Percentiles rank a stretch among this genome's conserved stretches.
These are phyloP conservation scores for Talaromyces islandicus DNA, from an alignment of 2,329 filamentous ascomycete species.

Conservation along the genomic window DNA sequence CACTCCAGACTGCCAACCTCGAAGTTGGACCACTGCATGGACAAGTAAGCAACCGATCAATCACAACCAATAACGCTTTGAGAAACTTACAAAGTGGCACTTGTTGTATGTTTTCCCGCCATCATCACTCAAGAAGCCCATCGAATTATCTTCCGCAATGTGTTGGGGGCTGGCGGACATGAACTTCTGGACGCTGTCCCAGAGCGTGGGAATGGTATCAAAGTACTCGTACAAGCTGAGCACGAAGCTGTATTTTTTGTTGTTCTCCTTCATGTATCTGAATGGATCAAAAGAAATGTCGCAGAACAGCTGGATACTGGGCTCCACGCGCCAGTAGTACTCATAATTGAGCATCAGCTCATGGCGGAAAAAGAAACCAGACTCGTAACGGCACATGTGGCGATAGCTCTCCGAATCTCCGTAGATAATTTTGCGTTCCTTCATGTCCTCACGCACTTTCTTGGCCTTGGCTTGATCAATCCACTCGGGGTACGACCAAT, in stretches of 20 bases:
- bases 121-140: constrained; percentile 89
- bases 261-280: constrained; percentile 90
- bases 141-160: constrained; percentile 73
- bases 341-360: constrained; percentile 91
- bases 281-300: constrained; percentile 95
- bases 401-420: constrained; percentile 95
- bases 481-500: constrained; percentile 95
- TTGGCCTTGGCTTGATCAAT: constrained; percentile 93
- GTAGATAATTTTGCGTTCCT: constrained; percentile 91
- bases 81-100: constrained; percentile 79
- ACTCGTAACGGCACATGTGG: constrained; percentile 99
- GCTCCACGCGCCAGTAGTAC: constrained; percentile 99
- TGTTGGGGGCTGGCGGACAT: constrained; percentile 87
- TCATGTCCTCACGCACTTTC: constrained; percentile 91
- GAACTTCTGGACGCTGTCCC: constrained; percentile 93
- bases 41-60: background rate
- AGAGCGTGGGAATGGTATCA: constrained; percentile 92
- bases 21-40: constrained; percentile 88
- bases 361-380: constrained; percentile 98
- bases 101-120: constrained; percentile 89
- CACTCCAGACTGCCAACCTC: constrained; percentile 92
- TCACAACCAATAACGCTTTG: background rate
- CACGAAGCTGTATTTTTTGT: constrained; percentile 98
- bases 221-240: constrained; percentile 94
- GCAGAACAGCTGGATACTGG: constrained; percentile 92